Evolutionary conservation across 202 grass and related monocot genomes (phyloP).

Genomic region (Carex arenaria): DNA sequence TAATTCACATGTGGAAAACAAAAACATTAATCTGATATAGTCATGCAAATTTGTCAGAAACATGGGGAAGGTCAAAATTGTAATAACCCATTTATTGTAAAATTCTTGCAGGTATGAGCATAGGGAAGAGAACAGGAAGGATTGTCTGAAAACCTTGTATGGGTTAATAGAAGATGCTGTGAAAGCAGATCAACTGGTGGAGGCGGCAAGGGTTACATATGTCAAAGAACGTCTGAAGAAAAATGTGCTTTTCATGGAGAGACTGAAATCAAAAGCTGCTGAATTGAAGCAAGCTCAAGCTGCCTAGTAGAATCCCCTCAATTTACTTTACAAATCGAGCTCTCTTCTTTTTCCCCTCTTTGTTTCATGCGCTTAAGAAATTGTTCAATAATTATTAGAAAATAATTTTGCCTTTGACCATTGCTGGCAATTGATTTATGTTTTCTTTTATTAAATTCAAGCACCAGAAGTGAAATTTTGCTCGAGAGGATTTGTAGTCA

Average conservation of each 20-base stretch:
- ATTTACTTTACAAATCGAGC: neutral
- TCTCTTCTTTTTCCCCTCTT: neutral
- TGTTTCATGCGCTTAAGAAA: neutral
- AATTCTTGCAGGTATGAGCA: conserved; percentile 66
- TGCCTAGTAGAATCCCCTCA: neutral
- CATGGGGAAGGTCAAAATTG: neutral
- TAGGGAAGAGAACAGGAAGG: conserved; percentile 93
- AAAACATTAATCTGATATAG: neutral
- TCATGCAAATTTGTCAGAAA: neutral
- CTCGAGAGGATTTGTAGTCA: neutral
- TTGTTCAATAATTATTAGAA: conserved; percentile 13
- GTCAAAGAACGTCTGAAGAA: conserved; percentile 63
- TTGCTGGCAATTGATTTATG: conserved; percentile 3
- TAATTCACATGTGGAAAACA: neutral
- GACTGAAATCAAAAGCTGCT: conserved; percentile 51
- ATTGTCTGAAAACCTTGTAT: conserved; percentile 85
- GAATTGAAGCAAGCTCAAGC: conserved; percentile 42
- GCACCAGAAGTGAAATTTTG: neutral
- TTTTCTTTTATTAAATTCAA: neutral
- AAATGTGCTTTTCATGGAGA: conserved; percentile 76
- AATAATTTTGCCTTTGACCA: neutral
- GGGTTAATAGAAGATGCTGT: conserved; percentile 59
- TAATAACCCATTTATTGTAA: conserved; percentile 8
- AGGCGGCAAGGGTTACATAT: conserved; percentile 52
- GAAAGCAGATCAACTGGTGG: conserved; percentile 62